Conservation (phyloP, 2,329 filamentous ascomycete species). For the Myriosclerotinia scirpicola region DNA sequence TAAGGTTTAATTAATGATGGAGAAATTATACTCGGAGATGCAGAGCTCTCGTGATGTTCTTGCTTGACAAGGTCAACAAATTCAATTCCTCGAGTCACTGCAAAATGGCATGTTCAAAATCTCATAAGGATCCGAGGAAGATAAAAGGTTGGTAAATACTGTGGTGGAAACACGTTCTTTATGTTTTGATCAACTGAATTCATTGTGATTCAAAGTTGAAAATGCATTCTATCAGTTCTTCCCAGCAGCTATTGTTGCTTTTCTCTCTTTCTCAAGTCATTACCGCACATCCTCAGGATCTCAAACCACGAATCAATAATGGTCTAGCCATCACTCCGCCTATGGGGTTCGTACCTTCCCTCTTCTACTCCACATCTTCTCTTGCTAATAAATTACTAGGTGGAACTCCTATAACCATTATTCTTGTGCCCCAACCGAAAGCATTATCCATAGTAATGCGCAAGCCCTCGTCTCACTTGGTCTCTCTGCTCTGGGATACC, state of each 20-base stretch:
- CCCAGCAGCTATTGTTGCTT: background rate
- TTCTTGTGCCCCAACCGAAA: slow-evolving; percentile 48
- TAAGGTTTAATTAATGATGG: background rate
- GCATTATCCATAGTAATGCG: slow-evolving; percentile 49
- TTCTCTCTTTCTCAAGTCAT: slow-evolving; percentile 1
- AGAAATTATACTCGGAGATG: background rate
- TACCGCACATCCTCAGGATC: background rate
- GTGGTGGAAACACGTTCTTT: background rate
- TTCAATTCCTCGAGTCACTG: too few species aligned
- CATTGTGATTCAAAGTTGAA: background rate
- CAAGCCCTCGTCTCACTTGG: slow-evolving; percentile 49
- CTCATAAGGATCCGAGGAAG: background rate
- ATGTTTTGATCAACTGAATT: background rate
- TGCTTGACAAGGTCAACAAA: too few species aligned
- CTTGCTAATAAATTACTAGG: slow-evolving; percentile 22
- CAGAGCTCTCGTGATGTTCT: background rate
- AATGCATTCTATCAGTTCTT: background rate
- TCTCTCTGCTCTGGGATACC: slow-evolving; percentile 48
- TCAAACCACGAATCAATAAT: slow-evolving; percentile 30
- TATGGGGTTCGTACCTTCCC: slow-evolving; percentile 30
- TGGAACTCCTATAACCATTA: slow-evolving; percentile 56
- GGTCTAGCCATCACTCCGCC: slow-evolving; percentile 34
- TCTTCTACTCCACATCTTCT: background rate
- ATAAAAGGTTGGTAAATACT: slow-evolving; percentile 1
- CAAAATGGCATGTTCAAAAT: too few species aligned